phyloP scores from a whole-genome alignment of 2,329 filamentous ascomycete species.

The Trichoderma gracile region DNA sequence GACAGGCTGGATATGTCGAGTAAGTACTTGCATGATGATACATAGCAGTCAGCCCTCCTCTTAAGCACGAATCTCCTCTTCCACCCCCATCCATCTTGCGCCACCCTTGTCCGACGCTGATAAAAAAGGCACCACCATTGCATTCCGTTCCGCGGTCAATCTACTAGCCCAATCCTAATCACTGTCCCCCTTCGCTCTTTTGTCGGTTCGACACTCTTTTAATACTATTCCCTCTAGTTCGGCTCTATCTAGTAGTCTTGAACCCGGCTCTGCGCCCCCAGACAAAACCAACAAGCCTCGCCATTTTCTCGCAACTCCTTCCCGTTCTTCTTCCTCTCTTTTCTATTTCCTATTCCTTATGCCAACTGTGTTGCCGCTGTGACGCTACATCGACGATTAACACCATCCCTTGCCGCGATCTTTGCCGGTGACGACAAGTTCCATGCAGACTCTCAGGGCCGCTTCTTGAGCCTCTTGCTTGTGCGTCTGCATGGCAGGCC shows the following conservation, averaged over 20 bases:
- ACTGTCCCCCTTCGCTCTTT: background rate
- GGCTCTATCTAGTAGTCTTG: background rate
- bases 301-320: background rate
- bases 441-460: slow-evolving; percentile 1
- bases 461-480: slow-evolving; percentile 1
- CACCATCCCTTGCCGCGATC: background rate
- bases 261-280: too few relatives aligned
- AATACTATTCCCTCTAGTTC: background rate
- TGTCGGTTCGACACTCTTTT: background rate
- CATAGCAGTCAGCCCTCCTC: background rate
- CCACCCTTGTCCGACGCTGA: slow-evolving; percentile 20
- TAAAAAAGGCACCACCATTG: slow-evolving; percentile 19
- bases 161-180: background rate
- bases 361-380: background rate
- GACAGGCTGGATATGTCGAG: too few relatives aligned
- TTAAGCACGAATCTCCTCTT: background rate
- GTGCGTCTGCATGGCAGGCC: slow-evolving; percentile 18
- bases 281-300: too few relatives aligned
- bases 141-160: too few relatives aligned
- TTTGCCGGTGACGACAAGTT: slow-evolving; percentile 6
- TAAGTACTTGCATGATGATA: too few relatives aligned
- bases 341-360: background rate
- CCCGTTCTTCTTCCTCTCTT: too few relatives aligned
- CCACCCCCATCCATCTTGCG: slow-evolving; percentile 14
- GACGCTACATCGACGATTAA: background rate